A percentile compares a stretch with the other conserved stretches of the same genome.
Conservation (phyloP, 345 rosid species). For the Anastatica hierochuntica region DNA sequence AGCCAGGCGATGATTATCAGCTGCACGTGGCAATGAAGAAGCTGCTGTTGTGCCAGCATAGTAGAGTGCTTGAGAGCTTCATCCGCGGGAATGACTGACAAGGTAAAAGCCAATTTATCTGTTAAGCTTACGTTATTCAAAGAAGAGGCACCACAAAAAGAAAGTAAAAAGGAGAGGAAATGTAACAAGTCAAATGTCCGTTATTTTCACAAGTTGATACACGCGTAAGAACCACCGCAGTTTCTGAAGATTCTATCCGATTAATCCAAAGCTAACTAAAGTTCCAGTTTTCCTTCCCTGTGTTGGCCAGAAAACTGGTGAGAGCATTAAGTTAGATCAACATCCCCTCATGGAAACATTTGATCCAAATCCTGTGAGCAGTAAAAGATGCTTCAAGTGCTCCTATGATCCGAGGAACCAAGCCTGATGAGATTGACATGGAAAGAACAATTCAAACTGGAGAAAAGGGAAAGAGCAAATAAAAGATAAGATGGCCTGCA, state of each 20-base stretch:
- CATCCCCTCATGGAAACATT: slow-evolving; percentile 6
- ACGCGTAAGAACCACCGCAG: slow-evolving; percentile 13
- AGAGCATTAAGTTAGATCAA: neutral
- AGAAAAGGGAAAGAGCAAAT: too few species aligned
- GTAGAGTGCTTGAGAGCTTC: slow-evolving; percentile 16
- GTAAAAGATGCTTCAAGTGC: neutral
- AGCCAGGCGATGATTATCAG: slow-evolving; percentile 17
- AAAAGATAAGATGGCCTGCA: slow-evolving; percentile 5
- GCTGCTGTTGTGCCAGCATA: slow-evolving; percentile 21
- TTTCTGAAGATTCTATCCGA: slow-evolving; percentile 2
- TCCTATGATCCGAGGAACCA: slow-evolving; percentile 1
- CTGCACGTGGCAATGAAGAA: slow-evolving; percentile 28
- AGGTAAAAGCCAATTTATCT: too few species aligned
- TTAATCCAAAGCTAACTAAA: slow-evolving; percentile 19
- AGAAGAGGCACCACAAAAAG: too few species aligned
- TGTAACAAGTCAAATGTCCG: slow-evolving; percentile 14
- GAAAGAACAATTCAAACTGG: neutral
- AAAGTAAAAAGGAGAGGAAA: slow-evolving; percentile 4
- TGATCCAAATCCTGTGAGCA: slow-evolving; percentile 6
- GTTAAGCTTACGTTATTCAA: slow-evolving; percentile 23
- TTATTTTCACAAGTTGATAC: slow-evolving; percentile 15
- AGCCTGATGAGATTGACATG: slow-evolving; percentile 4
- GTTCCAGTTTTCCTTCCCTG: slow-evolving; percentile 2
- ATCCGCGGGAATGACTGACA: slow-evolving; percentile 14
- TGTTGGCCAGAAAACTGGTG: neutral